Percentiles rank a stretch among this genome's conserved stretches.
These are phyloP conservation scores for Pleurotus cornucopiae DNA, from an alignment of 768 basidiomycete genomes.

Conservation along the genomic window DNA sequence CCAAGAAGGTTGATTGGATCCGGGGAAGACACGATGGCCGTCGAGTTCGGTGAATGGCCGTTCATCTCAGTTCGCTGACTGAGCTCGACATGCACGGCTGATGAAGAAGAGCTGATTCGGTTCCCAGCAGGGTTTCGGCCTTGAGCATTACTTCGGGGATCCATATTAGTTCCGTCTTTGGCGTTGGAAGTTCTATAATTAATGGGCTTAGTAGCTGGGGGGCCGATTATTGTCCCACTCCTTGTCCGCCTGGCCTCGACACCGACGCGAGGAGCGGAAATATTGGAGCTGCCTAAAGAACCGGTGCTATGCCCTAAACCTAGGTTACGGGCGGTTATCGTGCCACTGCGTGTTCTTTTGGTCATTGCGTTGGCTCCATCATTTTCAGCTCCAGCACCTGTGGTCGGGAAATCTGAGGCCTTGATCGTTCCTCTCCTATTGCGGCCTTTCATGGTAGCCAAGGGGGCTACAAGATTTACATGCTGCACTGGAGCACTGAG, in stretches of 20 bases:
- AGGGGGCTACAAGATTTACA: not conserved
- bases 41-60: not conserved
- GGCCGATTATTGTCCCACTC: slow-evolving; percentile 3
- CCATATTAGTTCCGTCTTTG: too few species aligned
- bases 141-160: too few species aligned
- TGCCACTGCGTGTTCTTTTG: not conserved
- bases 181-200: not conserved
- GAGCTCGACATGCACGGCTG: too few species aligned
- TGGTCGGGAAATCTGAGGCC: slow-evolving; percentile 4
- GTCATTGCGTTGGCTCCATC: not conserved
- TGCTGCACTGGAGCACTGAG: too few species aligned
- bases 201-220: not conserved
- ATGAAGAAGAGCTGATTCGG: too few species aligned
- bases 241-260: slow-evolving; percentile 1
- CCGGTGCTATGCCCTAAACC: not conserved
- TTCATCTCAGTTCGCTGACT: too few species aligned
- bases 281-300: not conserved
- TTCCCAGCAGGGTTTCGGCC: too few species aligned
- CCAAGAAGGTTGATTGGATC: not conserved
- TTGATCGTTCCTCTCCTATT: slow-evolving; percentile 5
- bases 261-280: not conserved
- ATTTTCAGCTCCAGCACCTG: not conserved
- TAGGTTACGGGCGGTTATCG: not conserved
- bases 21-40: not conserved
- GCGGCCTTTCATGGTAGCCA: not conserved